These are phyloP conservation scores for Colletotrichum siamense DNA, from an alignment of 2,329 filamentous ascomycete species.

Conservation along the genomic window DNA sequence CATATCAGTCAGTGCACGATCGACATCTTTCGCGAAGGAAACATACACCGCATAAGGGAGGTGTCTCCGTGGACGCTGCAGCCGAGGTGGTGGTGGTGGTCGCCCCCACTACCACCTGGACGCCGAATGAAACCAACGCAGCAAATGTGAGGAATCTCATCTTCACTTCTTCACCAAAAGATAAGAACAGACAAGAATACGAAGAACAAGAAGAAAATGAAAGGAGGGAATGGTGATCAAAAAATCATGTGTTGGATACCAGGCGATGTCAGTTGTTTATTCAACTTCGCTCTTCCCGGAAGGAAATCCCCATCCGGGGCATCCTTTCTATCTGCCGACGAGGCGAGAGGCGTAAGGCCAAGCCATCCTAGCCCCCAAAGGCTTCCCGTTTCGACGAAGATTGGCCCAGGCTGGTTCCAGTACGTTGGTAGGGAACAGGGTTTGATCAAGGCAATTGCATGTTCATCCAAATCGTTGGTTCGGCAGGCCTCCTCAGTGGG, in stretches of 20 bases:
- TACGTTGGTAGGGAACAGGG: neutral
- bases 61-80: neutral
- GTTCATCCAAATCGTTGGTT: neutral
- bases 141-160: constrained; percentile 12
- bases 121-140: neutral
- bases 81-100: neutral
- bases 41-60: constrained; percentile 25
- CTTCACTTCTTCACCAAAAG: neutral
- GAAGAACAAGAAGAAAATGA: neutral
- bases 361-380: neutral
- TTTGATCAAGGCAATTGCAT: neutral
- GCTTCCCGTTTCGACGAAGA: neutral
- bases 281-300: neutral
- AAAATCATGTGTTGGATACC: neutral
- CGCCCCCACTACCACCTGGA: neutral
- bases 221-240: neutral
- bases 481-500: neutral
- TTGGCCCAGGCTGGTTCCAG: neutral
- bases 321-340: constrained; percentile 1
- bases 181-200: neutral
- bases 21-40: neutral
- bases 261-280: neutral
- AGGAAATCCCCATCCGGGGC: neutral
- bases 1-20: neutral
- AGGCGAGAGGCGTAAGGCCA: neutral